Evolutionary conservation across 345 rosid genomes (phyloP), one percentile per base, ranked within the genome.

Genomic region (Eucalyptus urophylla): DNA sequence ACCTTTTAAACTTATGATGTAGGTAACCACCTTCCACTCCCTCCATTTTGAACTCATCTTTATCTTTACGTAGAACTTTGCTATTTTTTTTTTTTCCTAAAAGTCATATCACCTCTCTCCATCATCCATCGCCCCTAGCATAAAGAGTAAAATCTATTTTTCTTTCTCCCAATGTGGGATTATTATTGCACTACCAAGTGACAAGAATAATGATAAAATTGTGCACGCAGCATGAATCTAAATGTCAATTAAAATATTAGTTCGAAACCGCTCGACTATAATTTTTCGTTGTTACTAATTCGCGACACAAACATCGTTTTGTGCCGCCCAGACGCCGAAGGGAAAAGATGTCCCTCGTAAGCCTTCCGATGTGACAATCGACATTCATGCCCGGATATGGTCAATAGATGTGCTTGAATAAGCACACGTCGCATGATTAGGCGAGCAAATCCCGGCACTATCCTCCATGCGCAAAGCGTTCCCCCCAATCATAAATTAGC

Each of bases 301-400:
- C 1, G 13, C 13, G 25, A 8, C 81, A 21, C 4, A 0, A 8
- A 10, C 37, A 19, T 40, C 25, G 11, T 72, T 19, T 19, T 3
- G 14, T 37, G 81, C 14, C 3, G 1, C 6, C 21, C 0, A 22
- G 13, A 17, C 8, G 25, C 1, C 3, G 25, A 37, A 43, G 45
- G 3, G 1, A 72, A 21, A 17, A 11, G 19, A 12, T 14, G 8
- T 3, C 11, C 19, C 19, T 21, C 2, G 5, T 19, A 1, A 19
- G 22, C 10, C 4, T 53, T 53, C 5, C 10, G 24, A 53, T 21
- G 58, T 53, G 58, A 53, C 58, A 53, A 53, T 21, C 4, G 58
- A 53, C 5, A 8, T 53, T 53, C 0, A 6, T 54, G 60, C 11
- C 0, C 60, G 27, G 27, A 54, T 0, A 4, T 8, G 0, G 27